Conservation (phyloP, 352 stramenopile genomes). For the Globisporangium alternatum region DNA sequence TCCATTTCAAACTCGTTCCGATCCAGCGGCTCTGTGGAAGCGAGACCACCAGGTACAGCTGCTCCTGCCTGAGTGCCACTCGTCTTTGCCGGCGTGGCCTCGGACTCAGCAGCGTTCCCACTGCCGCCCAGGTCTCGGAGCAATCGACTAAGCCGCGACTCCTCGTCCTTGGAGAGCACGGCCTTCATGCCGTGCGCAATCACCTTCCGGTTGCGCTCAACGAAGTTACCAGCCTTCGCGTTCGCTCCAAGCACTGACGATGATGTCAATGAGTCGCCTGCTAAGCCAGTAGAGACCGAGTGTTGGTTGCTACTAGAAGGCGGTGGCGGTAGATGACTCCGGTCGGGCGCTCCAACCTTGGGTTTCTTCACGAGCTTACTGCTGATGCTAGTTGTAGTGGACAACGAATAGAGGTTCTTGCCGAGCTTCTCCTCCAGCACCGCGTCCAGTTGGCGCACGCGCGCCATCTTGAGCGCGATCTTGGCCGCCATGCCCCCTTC, state of each 20-base stretch:
- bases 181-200: constrained; percentile 46
- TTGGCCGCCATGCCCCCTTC: constrained; percentile 41
- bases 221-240: constrained; percentile 26
- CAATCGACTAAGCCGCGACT: constrained; percentile 35
- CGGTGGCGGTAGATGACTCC: not conserved
- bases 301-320: not conserved
- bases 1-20: constrained; percentile 44
- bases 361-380: not conserved
- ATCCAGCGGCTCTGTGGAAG: not conserved
- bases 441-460: constrained; percentile 54
- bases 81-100: not conserved
- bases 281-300: not conserved
- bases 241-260: not conserved
- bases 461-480: constrained; percentile 72
- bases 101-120: not conserved
- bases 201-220: constrained; percentile 54
- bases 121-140: constrained; percentile 18
- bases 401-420: constrained; percentile 44
- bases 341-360: not conserved
- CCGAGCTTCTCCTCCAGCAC: constrained; percentile 64
- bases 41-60: not conserved
- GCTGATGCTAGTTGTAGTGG: constrained; percentile 24
- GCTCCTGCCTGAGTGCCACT: not conserved
- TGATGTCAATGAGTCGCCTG: not conserved
- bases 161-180: constrained; percentile 58